These are phyloP conservation scores for Aspergillus diversus DNA, from an alignment of 495 filamentous ascomycete genomes.

Conservation along the genomic window DNA sequence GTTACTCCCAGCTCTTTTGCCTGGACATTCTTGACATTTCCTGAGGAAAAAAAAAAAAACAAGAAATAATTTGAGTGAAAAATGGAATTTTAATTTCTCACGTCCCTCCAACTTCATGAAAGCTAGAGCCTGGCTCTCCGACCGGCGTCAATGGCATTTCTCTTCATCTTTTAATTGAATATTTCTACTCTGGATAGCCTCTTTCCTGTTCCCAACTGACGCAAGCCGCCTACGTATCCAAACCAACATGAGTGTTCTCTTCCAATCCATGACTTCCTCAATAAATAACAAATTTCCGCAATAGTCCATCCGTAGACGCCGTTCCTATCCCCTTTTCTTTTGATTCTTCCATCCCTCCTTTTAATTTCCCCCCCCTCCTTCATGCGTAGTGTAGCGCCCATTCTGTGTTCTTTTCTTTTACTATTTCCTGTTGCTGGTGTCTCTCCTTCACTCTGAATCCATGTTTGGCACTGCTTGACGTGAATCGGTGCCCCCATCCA, in stretches of 20 bases:
- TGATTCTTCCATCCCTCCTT: background rate
- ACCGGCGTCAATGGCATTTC: background rate
- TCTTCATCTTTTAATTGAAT: background rate
- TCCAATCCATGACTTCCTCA: background rate
- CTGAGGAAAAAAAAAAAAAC: no score
- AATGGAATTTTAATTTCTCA: no score
- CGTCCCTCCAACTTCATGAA: no score
- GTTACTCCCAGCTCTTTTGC: no score
- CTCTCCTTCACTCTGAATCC: background rate
- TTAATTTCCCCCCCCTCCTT: conserved; percentile 5
- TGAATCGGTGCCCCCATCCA: background rate
- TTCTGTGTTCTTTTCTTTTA: background rate
- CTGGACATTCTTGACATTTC: no score
- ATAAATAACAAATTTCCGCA: background rate
- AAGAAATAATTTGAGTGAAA: no score
- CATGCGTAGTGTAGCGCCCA: background rate
- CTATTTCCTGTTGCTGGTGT: background rate
- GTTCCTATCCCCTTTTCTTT: conserved; percentile 5
- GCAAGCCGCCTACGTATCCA: conserved; percentile 13
- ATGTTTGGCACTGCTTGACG: background rate
- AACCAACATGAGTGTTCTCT: background rate
- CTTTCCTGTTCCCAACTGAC: conserved; percentile 5
- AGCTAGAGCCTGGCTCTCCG: no score
- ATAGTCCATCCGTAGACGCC: background rate
- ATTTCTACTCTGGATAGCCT: background rate